Evolutionary conservation across 1,139 yeast species (phyloP).

Genomic region (Pichia sp.): DNA sequence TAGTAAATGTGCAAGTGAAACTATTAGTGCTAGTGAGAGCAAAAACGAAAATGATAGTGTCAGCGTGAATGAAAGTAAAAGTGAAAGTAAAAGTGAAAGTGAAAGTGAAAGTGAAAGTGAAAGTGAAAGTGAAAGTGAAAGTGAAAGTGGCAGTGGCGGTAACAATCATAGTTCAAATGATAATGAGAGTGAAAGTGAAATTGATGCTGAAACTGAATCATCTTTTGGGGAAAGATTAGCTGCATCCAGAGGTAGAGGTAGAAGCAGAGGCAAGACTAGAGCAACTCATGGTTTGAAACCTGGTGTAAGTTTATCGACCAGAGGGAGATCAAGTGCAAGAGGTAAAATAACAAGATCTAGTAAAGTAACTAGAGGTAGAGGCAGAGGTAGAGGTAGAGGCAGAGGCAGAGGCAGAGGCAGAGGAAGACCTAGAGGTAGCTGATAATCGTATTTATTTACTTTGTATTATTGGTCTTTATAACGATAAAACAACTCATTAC

Average conservation of each 20-base stretch:
- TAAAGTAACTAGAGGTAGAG: neutral
- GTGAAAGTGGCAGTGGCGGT: neutral
- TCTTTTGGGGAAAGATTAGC: conserved; percentile 4
- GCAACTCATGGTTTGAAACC: neutral
- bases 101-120: neutral
- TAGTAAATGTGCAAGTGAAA: neutral
- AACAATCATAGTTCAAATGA: neutral
- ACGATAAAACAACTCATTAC: too few species aligned
- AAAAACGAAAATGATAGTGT: neutral
- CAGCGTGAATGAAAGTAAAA: neutral
- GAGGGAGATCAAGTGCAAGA: neutral
- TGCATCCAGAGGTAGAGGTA: conserved; percentile 12
- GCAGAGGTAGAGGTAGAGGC: conserved; percentile 1
- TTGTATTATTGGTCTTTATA: too few species aligned
- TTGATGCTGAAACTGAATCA: conserved; percentile 1
- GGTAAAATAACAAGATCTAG: neutral
- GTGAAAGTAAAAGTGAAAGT: neutral
- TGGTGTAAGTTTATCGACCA: neutral
- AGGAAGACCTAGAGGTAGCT: neutral
- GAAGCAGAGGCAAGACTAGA: conserved; percentile 7
- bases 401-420: neutral
- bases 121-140: neutral
- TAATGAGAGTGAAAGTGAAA: neutral
- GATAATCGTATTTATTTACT: neutral
- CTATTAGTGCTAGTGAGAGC: neutral